These are phyloP conservation scores for Fusarium sterilihyphosum DNA, from an alignment of 2,329 filamentous ascomycete genomes.

Conservation along the genomic window DNA sequence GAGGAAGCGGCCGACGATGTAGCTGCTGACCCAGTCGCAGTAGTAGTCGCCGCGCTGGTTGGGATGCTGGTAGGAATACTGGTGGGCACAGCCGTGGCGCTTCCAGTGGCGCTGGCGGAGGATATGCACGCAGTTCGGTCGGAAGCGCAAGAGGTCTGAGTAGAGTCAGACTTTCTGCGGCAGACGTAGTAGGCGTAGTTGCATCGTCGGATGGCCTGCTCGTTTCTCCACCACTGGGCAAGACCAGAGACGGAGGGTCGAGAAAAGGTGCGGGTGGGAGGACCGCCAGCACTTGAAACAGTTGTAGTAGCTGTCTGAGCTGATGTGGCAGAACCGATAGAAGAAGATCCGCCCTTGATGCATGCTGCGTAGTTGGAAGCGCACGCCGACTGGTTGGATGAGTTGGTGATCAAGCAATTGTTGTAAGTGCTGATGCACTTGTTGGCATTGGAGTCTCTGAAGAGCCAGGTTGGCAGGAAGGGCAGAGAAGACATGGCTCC, in stretches of 20 bases:
- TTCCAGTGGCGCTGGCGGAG: neutral
- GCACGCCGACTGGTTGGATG: neutral
- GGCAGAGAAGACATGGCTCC: neutral
- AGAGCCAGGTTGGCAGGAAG: conserved; percentile 14
- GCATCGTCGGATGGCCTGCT: neutral
- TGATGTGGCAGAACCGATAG: neutral
- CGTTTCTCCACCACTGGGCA: conserved; percentile 1
- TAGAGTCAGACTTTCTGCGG: neutral
- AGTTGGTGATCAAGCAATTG: conserved; percentile 5
- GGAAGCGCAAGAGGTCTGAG: neutral
- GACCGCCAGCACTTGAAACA: neutral
- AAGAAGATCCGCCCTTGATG: neutral
- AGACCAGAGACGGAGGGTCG: neutral
- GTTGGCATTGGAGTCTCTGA: neutral
- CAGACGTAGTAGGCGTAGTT: conserved; percentile 3
- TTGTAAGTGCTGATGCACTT: conserved; percentile 18
- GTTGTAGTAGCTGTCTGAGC: neutral
- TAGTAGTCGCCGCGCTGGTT: neutral
- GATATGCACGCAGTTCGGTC: neutral
- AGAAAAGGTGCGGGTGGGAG: neutral
- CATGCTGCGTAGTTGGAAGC: conserved; percentile 7
- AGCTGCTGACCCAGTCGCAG: neutral
- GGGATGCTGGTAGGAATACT: neutral
- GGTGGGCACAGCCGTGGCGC: neutral
- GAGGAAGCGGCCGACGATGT: neutral